phyloP scores from a whole-genome alignment of 2,329 filamentous ascomycete species.

The Pseudofabraea citricarpa region DNA sequence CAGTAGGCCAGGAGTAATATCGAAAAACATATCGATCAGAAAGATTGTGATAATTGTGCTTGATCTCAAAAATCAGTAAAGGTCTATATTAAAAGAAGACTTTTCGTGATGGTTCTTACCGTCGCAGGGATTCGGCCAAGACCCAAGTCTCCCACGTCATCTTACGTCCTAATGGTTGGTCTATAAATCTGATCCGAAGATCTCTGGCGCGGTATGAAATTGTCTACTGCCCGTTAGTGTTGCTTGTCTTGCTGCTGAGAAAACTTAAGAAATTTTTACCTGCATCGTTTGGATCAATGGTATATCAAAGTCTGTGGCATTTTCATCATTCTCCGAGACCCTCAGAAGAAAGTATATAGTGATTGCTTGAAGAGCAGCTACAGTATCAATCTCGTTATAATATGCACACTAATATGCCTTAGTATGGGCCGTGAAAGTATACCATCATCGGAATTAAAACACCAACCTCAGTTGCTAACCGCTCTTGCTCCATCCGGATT shows the following conservation, averaged over 20 bases:
- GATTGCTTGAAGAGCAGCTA: slow-evolving; percentile 1
- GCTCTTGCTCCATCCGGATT: slow-evolving; percentile 14
- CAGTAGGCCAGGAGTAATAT: slow-evolving; percentile 1
- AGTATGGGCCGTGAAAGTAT: too few relatives aligned
- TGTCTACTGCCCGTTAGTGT: not conserved
- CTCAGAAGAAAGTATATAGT: not conserved
- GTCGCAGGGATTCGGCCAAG: not conserved
- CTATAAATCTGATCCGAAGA: not conserved
- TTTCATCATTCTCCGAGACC: slow-evolving; percentile 1
- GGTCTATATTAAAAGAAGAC: too few relatives aligned
- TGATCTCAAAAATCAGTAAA: too few relatives aligned
- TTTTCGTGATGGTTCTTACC: too few relatives aligned
- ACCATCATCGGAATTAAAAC: not conserved
- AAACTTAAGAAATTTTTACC: not conserved
- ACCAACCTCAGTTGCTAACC: slow-evolving; percentile 11
- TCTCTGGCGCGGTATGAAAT: not conserved
- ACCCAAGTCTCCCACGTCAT: not conserved
- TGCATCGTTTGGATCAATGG: slow-evolving; percentile 1
- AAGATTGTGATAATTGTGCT: slow-evolving; percentile 13
- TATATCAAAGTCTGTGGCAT: not conserved
- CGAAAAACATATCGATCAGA: slow-evolving; percentile 10
- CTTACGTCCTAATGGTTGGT: not conserved
- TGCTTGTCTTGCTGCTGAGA: not conserved
- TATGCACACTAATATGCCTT: not conserved
- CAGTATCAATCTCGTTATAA: not conserved